Evolutionary conservation across 2,329 filamentous ascomycete genomes (phyloP).

Genomic region (Fusarium ramigenum): DNA sequence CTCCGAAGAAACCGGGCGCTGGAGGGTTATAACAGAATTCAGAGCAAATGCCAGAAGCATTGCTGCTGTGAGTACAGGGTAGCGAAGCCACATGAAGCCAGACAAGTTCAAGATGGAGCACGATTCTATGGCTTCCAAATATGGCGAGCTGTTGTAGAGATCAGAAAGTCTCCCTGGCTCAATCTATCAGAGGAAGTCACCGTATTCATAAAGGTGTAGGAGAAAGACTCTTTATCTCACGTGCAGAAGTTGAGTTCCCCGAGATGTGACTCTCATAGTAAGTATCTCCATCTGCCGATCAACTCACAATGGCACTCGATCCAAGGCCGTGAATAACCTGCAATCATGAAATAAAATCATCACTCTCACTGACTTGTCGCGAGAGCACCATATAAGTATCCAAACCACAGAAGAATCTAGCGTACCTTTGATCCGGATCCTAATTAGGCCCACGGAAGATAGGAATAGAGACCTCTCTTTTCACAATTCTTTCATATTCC

Average conservation of each 20-base stretch:
- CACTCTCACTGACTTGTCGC: conserved; percentile 68
- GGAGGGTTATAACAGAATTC: neutral
- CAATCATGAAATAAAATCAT: conserved; percentile 70
- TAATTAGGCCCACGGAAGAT: neutral
- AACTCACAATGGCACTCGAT: conserved; percentile 68
- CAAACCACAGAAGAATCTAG: neutral
- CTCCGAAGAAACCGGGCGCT: neutral
- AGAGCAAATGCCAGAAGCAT: neutral
- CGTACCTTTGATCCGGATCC: neutral
- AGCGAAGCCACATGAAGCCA: neutral
- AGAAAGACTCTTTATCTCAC: conserved; percentile 18
- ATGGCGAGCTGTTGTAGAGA: conserved; percentile 57
- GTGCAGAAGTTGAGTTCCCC: conserved; percentile 73
- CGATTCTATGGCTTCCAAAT: conserved; percentile 18
- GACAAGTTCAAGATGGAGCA: conserved; percentile 14
- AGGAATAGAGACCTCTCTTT: neutral
- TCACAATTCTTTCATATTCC: neutral
- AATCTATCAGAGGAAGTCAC: conserved; percentile 46
- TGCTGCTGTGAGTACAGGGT: neutral
- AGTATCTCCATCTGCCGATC: conserved; percentile 68
- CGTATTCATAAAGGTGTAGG: neutral
- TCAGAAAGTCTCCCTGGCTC: conserved; percentile 64
- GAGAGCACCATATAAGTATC: conserved; percentile 55
- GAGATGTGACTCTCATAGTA: conserved; percentile 72
- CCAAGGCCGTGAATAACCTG: conserved; percentile 67